Base-by-base conservation (phyloP, 2,329 filamentous ascomycete species). In the Colletotrichum salicis region DNA sequence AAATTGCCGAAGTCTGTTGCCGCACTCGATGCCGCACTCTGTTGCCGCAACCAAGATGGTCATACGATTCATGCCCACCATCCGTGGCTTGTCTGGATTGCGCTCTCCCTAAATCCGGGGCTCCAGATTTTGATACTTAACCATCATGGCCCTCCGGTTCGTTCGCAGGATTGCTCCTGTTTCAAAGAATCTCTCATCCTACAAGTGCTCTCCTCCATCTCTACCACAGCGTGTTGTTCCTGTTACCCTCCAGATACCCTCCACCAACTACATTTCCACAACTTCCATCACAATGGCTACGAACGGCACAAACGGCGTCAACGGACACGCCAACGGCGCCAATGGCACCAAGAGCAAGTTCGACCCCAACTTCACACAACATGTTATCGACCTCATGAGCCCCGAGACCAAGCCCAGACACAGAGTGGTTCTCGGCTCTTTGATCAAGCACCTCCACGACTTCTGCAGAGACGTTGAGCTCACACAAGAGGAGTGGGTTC, bases 351-450 rank as follows among this genome's bases (percentile, higher is more conserved):
- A 35, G 24, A 72, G 70, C 70, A 73, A 71, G 29, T 73, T 71
- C 68, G 71, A 73, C 63, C 71, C 71, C 51, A 55, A 73, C 71
- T 73, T 73, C 63, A 73, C 71, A 59, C 68, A 73, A 56, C 71
- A 73, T 56, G 71, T 73, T 59, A 67, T 73, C 71, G 71, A 71
- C 63, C 71, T 73, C 29, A 73, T 73, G 71, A 64, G 67, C 63
- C 71, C 71, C 68, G 71, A 73, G 58, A 73, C 71, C 33, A 33
- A 60, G 55, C 71, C 71, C 59, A 56, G 71, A 15, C 71, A 73
- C 31, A 59, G 64, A 51, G 41, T 67, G 58, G 70, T 73, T 37
- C 71, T 73, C 59, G 58, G 51, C 68, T 73, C 71, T 37, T 31
- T 73, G 15, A 73, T 73, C 68, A 63, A 31, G 48, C 71, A 71